These are phyloP conservation scores for Zizania palustris DNA, from an alignment of 202 grass and related monocot species.

Conservation along the genomic window DNA sequence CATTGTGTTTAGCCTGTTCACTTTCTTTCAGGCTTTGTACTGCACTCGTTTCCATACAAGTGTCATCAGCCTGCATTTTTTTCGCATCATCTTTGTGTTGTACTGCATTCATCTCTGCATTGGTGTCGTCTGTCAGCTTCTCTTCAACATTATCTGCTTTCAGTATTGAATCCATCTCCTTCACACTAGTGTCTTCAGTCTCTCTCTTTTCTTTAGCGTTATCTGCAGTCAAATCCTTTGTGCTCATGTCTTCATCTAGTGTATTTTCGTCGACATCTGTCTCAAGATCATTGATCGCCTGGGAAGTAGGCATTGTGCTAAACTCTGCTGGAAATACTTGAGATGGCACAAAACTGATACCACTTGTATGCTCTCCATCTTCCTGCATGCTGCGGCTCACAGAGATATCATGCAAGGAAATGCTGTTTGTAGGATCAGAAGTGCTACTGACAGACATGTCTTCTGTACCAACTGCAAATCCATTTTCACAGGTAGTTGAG, in stretches of 20 bases:
- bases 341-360: not conserved
- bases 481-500: constrained; percentile 29
- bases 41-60: not conserved
- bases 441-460: not conserved
- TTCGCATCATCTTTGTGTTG: constrained; percentile 11
- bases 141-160: constrained; percentile 22
- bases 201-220: constrained; percentile 31
- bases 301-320: not conserved
- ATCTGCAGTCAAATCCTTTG: constrained; percentile 26
- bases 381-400: not conserved
- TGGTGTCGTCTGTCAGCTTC: not conserved
- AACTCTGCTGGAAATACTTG: constrained; percentile 14
- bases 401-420: constrained; percentile 14
- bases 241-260: not conserved
- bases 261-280: constrained; percentile 16
- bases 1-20: not conserved
- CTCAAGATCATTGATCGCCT: constrained; percentile 22
- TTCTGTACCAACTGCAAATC: constrained; percentile 24
- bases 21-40: constrained; percentile 15
- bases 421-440: constrained; percentile 15
- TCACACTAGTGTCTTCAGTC: constrained; percentile 1
- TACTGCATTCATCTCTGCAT: constrained; percentile 11
- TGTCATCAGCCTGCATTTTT: constrained; percentile 21
- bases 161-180: constrained; percentile 31
- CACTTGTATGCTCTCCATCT: not conserved